phyloP scores from a whole-genome alignment of 1,284 basidiomycete genomes.

The Leccinum griseonigrum region DNA sequence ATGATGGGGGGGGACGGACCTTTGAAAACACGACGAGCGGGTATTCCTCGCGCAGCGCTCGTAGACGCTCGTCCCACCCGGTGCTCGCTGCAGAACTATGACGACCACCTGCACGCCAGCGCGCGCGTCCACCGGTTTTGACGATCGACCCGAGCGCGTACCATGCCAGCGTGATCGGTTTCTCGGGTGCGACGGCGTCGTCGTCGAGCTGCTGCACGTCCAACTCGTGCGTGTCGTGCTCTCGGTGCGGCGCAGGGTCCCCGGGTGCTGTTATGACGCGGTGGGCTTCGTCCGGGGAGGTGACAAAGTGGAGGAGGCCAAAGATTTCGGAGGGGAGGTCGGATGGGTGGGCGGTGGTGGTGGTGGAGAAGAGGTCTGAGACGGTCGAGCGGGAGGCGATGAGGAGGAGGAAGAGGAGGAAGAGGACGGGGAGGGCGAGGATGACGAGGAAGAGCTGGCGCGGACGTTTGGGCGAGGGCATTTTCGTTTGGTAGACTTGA shows the following conservation, averaged over 20 bases:
- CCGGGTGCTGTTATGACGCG: slow-evolving; percentile 10
- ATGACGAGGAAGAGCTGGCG: slow-evolving; percentile 41
- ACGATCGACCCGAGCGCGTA: slow-evolving; percentile 38
- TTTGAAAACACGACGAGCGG: slow-evolving; percentile 83
- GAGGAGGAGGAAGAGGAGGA: slow-evolving; percentile 31
- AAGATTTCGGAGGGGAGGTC: slow-evolving; percentile 54
- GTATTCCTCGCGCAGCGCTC: slow-evolving; percentile 45
- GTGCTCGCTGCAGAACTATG: background rate
- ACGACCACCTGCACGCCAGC: background rate
- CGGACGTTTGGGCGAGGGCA: slow-evolving; percentile 36
- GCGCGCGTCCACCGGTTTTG: background rate
- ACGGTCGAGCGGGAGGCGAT: slow-evolving; percentile 34
- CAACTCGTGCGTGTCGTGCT: background rate
- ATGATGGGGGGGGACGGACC: slow-evolving; percentile 35
- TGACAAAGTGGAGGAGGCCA: slow-evolving; percentile 62
- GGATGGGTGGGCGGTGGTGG: slow-evolving; percentile 35
- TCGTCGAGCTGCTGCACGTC: slow-evolving; percentile 36
- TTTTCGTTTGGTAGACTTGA: background rate
- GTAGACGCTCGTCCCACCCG: slow-evolving; percentile 49
- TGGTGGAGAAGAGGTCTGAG: slow-evolving; percentile 35
- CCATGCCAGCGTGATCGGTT: slow-evolving; percentile 47
- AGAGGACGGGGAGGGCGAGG: slow-evolving; percentile 24
- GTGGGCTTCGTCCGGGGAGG: slow-evolving; percentile 37
- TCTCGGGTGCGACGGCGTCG: slow-evolving; percentile 38
- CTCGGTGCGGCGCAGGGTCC: background rate